These are phyloP conservation scores for Ascomycota sp. DNA, from an alignment of 2,329 filamentous ascomycete species.

Conservation along the genomic window DNA sequence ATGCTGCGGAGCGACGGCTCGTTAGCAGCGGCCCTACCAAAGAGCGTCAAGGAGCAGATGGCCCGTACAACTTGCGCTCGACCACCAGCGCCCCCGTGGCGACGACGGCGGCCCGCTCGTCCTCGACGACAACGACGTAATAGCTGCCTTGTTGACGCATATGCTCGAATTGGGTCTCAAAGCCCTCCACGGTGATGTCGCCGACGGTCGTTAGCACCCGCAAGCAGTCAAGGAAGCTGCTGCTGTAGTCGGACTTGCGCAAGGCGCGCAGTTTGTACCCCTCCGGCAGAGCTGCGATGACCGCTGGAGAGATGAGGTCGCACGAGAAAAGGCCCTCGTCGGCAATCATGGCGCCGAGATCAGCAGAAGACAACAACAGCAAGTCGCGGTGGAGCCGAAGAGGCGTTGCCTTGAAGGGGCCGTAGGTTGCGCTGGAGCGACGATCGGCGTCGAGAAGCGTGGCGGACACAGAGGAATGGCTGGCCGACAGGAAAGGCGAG, in stretches of 20 bases:
- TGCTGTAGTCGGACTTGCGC: conserved; percentile 54
- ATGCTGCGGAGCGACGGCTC: conserved; percentile 29
- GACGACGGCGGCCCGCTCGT: conserved; percentile 50
- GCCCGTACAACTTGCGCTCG: conserved; percentile 73
- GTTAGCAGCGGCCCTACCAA: not conserved
- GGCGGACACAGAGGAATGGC: not conserved
- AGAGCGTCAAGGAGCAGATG: not conserved
- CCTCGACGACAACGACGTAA: conserved; percentile 71
- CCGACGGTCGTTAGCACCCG: conserved; percentile 85
- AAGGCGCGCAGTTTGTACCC: conserved; percentile 72
- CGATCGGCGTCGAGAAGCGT: not conserved
- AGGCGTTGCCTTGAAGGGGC: not conserved
- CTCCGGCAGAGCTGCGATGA: conserved; percentile 51
- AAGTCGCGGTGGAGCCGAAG: not conserved
- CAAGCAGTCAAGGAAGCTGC: conserved; percentile 77
- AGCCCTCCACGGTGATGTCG: conserved; percentile 56
- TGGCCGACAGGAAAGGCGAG: no score
- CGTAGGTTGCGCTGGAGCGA: not conserved
- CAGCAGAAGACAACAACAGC: not conserved
- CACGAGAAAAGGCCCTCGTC: conserved; percentile 53
- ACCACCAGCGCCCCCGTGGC: conserved; percentile 79
- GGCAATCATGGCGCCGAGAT: conserved; percentile 4
- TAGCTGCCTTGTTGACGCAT: conserved; percentile 60
- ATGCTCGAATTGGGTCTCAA: conserved; percentile 64
- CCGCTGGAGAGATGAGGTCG: conserved; percentile 56